phyloP scores from a whole-genome alignment of 257 asterid species.

The Fraxinus cuspidata region DNA sequence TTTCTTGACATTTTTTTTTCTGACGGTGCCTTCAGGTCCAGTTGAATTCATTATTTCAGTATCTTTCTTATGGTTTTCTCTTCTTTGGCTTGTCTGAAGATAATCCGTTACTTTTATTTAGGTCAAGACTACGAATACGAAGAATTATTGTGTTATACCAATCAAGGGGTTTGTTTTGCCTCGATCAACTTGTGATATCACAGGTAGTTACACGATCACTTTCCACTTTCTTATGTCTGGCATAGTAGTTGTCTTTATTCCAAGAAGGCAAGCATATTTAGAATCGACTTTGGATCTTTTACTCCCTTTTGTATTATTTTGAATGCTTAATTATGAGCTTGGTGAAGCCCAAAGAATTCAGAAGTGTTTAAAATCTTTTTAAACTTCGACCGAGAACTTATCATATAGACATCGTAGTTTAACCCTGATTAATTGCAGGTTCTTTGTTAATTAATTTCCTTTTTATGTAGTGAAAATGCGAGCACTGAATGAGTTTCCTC shows the following conservation, averaged over 20 bases:
- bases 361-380: neutral
- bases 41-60: conserved; percentile 7
- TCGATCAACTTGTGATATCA: conserved; percentile 46
- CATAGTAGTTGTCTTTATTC: neutral
- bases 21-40: neutral
- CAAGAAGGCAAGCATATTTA: neutral
- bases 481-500: conserved; percentile 21
- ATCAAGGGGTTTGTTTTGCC: conserved; percentile 49
- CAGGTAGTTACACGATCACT: conserved; percentile 33
- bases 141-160: conserved; percentile 64
- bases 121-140: conserved; percentile 55
- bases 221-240: neutral
- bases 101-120: conserved; percentile 15
- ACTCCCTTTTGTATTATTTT: neutral
- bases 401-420: neutral
- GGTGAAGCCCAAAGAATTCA: neutral
- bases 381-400: neutral
- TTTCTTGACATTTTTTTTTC: neutral
- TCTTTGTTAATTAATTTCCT: neutral
- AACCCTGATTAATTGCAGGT: neutral
- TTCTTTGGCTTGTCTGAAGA: conserved; percentile 4
- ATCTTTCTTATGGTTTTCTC: neutral
- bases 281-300: neutral
- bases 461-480: conserved; percentile 30
- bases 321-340: neutral